Evolutionary conservation across 2,329 filamentous ascomycete species (phyloP).

Genomic region (Colletotrichum sp.): DNA sequence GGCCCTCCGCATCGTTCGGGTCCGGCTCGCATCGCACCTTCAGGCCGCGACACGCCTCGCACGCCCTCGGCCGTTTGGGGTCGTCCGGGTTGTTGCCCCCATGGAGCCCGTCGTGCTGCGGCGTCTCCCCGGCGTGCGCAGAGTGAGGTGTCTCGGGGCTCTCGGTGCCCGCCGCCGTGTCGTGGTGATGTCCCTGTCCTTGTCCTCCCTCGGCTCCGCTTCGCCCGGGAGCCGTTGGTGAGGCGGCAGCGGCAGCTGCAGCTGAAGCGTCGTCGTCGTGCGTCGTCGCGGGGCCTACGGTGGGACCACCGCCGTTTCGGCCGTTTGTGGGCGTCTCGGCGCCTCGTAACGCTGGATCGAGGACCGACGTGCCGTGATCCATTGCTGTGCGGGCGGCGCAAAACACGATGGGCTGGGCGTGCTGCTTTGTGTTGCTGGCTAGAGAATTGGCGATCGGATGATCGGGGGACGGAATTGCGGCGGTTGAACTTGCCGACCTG

Average conservation of each 20-base stretch:
- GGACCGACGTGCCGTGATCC: conserved; percentile 9
- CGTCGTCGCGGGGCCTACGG: not conserved
- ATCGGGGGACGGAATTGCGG: conserved; percentile 17
- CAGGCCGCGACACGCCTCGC: conserved; percentile 76
- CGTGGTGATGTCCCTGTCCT: not conserved
- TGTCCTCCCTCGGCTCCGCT: not conserved
- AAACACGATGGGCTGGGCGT: not conserved
- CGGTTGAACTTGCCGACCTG: conserved; percentile 18
- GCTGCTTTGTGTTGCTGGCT: not conserved
- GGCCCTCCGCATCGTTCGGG: conserved; percentile 61
- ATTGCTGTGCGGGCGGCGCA: not conserved
- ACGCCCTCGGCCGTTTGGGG: conserved; percentile 72
- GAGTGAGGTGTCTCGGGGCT: conserved; percentile 12
- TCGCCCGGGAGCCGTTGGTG: not conserved
- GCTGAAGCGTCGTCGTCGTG: not conserved
- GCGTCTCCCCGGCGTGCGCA: conserved; percentile 11
- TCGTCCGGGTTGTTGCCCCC: conserved; percentile 40
- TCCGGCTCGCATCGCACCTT: conserved; percentile 89
- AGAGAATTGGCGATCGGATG: conserved; percentile 6
- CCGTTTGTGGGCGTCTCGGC: not conserved
- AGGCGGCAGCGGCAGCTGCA: not conserved
- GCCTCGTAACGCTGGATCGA: conserved; percentile 19
- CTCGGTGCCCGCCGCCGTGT: not conserved
- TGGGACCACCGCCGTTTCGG: not conserved
- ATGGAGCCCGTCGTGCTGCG: conserved; percentile 1